Base-by-base conservation (phyloP, 2,329 filamentous ascomycete genomes). In the Pseudopyricularia javanii region DNA sequence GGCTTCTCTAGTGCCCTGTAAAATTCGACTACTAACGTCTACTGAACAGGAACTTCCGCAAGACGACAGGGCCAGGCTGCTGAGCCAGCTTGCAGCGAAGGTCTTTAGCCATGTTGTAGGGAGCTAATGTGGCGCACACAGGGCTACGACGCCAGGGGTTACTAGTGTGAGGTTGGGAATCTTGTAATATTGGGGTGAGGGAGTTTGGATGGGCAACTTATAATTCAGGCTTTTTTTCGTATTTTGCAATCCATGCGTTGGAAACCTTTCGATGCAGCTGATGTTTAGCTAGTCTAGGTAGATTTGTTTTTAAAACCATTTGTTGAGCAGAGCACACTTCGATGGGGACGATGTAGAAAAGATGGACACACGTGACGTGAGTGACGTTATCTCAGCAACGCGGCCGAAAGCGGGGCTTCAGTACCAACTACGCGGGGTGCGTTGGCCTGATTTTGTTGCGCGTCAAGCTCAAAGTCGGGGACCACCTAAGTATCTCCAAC, bases 1-100 rank as follows among this genome's bases (percentile, higher is more conserved):
- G 26, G 17, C 11, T 15, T 49, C 7, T 11, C 22, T 37, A 47
- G 49, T 28, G n/a, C 12, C 33, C 14, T 50, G 22, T 15, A 7
- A n/a, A 26, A 17, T 8, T 35, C 14, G 14, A 43, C 32, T 55
- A 47, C 20, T 57, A 47, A 54, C 54, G 56, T 24, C 56, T 28
- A 50, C 4, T 8, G 2, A 43, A 30, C 62, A 88, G 74, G 87
- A 95, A 61, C 73, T 98, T 63, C 90, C 90, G 50, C 86, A 89
- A 67, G 76, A 76, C 50, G 91, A 95, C 63, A 86, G 88, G 63
- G 83, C 89, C 53, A 83, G 82, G 66, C 68, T 98, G 61, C 73
- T 97, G 56, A 86, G 83, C 64, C 87, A 94, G 68, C 69, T 97
- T 63, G 91, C 91, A 1, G 82, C 83, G 30, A 91, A 88, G 68